Evolutionary conservation across 768 basidiomycete species (phyloP).

Genomic region (Sporobolomyces pararoseus): DNA sequence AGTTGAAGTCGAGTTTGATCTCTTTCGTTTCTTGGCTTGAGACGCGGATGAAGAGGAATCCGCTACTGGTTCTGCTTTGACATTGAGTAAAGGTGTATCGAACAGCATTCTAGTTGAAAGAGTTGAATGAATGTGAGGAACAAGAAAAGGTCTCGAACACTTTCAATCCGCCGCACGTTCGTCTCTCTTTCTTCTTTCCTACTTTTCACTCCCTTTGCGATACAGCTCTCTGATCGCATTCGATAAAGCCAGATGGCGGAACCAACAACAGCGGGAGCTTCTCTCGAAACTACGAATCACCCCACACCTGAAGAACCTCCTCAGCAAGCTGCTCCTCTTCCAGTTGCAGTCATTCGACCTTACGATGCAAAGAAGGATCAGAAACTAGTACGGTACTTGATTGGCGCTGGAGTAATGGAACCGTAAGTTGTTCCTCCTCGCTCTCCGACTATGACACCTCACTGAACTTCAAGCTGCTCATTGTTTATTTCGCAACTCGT

Average conservation of each 20-base stretch:
- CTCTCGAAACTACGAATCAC: not conserved
- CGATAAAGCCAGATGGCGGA: no score
- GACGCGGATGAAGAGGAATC: constrained; percentile 8
- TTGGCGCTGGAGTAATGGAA: constrained; percentile 34
- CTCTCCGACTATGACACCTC: not conserved
- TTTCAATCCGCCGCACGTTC: not conserved
- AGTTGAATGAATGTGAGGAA: not conserved
- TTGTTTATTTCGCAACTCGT: not conserved
- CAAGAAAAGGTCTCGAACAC: no score
- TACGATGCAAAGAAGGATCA: constrained; percentile 21
- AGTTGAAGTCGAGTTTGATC: constrained; percentile 7
- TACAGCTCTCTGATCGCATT: no score
- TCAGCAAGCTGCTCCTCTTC: constrained; percentile 17
- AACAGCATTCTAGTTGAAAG: constrained; percentile 23
- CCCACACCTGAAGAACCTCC: not conserved
- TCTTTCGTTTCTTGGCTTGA: constrained; percentile 29
- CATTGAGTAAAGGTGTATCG: constrained; percentile 37
- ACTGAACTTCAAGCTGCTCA: no score
- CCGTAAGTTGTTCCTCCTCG: constrained; percentile 18
- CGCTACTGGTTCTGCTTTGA: constrained; percentile 4
- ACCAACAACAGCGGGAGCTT: no score
- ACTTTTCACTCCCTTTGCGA: no score
- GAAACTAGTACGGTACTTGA: constrained; percentile 28
- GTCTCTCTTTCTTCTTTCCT: not conserved
- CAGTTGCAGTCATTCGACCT: constrained; percentile 18